Evolutionary conservation across 306 rosid genomes (phyloP).

Genomic region (Trichosanthes cucumerina): DNA sequence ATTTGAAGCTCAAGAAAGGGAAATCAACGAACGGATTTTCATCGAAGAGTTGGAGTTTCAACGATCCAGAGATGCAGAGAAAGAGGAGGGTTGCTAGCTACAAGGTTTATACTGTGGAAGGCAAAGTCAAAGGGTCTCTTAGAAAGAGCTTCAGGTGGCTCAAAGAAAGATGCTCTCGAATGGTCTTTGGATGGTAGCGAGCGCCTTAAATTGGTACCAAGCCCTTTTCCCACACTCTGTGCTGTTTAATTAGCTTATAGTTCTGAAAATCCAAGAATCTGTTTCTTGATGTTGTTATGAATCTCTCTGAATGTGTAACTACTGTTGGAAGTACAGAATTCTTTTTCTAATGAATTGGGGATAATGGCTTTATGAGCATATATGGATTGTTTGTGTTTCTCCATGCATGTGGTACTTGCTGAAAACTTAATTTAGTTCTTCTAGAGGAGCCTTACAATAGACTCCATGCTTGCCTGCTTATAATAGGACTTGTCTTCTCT

Average conservation of each 20-base stretch:
- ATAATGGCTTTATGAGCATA: neutral
- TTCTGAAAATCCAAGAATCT: neutral
- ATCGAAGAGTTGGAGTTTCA: constrained; percentile 66
- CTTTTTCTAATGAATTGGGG: neutral
- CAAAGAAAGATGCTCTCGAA: constrained; percentile 62
- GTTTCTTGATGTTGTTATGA: neutral
- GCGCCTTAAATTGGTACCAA: neutral
- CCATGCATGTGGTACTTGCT: neutral
- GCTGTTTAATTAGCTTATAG: neutral
- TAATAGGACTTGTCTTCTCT: neutral
- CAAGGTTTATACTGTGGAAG: constrained; percentile 80
- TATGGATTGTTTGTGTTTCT: neutral
- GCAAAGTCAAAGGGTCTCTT: constrained; percentile 73
- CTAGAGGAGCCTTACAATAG: neutral
- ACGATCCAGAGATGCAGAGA: constrained; percentile 87
- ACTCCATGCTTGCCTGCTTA: neutral
- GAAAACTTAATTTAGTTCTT: too few species aligned
- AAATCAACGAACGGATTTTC: constrained; percentile 51
- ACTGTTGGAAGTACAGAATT: neutral
- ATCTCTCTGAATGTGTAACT: neutral
- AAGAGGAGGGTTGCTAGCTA: constrained; percentile 89
- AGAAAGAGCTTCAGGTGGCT: constrained; percentile 84
- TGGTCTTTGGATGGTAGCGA: constrained; percentile 61
- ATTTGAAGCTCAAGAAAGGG: constrained; percentile 61
- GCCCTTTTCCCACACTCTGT: neutral